A percentile compares a stretch with the other conserved stretches of the same genome.
Evolutionary conservation across 129 eudicot genomes (phyloP).

Genomic region (Helianthus tuberosus): DNA sequence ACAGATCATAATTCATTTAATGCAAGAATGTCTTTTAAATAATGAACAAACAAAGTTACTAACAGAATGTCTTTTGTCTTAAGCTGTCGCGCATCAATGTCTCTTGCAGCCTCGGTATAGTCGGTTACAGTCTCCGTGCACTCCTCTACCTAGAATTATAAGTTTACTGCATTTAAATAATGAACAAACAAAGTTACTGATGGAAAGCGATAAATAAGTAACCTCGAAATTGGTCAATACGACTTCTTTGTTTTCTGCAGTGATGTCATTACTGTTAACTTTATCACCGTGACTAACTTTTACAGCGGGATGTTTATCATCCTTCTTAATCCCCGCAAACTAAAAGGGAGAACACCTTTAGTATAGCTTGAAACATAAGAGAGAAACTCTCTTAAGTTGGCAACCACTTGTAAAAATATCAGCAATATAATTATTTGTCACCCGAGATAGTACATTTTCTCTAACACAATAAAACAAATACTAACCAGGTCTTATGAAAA

Average conservation of each 20-base stretch:
- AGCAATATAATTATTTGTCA: too few species aligned
- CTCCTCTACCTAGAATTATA: constrained; percentile 38
- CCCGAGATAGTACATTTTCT: too few species aligned
- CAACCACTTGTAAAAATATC: too few species aligned
- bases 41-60: too few species aligned
- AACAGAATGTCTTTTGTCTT: constrained; percentile 37
- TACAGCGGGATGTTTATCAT: constrained; percentile 24
- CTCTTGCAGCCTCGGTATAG: constrained; percentile 36
- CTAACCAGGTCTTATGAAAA: too few species aligned
- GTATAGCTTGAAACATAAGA: too few species aligned
- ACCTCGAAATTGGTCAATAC: constrained; percentile 41
- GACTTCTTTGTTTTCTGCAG: constrained; percentile 33
- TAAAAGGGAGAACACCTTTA: too few species aligned
- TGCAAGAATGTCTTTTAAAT: too few species aligned
- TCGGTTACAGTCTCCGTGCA: background rate
- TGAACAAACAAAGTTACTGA: background rate
- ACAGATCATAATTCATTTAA: too few species aligned
- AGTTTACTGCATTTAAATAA: constrained; percentile 13
- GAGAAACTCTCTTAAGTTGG: too few species aligned
- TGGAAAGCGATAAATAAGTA: background rate
- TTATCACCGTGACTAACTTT: constrained; percentile 31
- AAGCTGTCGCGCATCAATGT: constrained; percentile 72
- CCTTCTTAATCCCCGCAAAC: too few species aligned
- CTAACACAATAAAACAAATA: too few species aligned
- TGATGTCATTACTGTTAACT: constrained; percentile 23